Percentiles rank a stretch among this genome's conserved stretches.
Conservation (phyloP, 1,284 basidiomycete genomes). For the Malassezia yamatoensis region DNA sequence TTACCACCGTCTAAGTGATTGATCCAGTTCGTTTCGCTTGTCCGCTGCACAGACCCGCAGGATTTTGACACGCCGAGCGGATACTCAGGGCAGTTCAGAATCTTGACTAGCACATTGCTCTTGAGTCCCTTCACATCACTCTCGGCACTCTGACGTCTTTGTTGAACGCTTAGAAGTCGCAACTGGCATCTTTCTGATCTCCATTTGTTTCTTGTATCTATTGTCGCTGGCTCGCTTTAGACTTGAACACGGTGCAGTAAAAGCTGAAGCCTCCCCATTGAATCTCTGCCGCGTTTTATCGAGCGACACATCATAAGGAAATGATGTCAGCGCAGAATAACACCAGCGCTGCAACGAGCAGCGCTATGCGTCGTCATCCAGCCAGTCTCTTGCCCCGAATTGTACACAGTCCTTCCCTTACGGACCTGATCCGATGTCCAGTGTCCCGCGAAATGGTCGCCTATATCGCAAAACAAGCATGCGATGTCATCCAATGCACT, state of each 20-base stretch:
- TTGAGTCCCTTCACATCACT: too few species aligned
- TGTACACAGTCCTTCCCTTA: conserved; percentile 42
- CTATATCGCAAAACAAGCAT: conserved; percentile 44
- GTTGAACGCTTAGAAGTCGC: too few species aligned
- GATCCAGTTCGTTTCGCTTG: not conserved
- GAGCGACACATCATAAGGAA: too few species aligned
- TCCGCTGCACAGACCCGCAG: conserved; percentile 2
- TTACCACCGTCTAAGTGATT: not conserved
- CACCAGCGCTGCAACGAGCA: not conserved
- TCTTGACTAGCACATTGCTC: too few species aligned
- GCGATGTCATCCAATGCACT: conserved; percentile 45
- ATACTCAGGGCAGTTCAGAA: too few species aligned
- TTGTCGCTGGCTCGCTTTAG: conserved; percentile 8
- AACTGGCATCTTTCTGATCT: too few species aligned
- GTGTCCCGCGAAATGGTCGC: conserved; percentile 46
- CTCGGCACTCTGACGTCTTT: too few species aligned
- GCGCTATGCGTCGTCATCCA: conserved; percentile 39
- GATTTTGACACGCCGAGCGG: not conserved
- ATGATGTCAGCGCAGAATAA: too few species aligned
- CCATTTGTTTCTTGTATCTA: not conserved
- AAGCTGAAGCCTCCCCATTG: not conserved
- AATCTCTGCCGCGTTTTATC: not conserved
- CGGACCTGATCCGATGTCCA: conserved; percentile 44
- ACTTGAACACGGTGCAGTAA: not conserved
- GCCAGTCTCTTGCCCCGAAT: conserved; percentile 43